Conservation (phyloP, 2,329 filamentous ascomycete species). For the Ceratocystis eucalypticola region DNA sequence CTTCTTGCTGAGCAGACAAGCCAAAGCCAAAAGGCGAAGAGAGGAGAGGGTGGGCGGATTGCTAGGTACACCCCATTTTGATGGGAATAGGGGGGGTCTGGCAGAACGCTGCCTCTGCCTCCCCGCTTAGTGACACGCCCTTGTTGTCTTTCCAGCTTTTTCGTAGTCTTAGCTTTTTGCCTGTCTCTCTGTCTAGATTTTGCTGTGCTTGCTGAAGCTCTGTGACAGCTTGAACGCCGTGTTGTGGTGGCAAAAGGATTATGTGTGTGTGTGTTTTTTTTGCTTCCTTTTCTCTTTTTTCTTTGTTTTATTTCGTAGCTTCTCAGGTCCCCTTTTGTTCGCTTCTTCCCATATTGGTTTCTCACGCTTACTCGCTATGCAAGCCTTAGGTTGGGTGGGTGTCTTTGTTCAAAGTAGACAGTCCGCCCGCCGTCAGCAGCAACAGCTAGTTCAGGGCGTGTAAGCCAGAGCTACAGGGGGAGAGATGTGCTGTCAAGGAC, state of each 20-base stretch:
- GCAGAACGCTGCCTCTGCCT: no score
- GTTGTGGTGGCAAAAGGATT: neutral
- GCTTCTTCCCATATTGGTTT: neutral
- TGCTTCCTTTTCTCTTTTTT: neutral
- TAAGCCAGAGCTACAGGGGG: neutral
- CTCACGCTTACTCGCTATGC: neutral
- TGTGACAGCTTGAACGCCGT: neutral
- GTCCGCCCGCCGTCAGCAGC: neutral
- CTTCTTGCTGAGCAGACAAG: neutral
- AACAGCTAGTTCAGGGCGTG: neutral
- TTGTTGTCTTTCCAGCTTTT: neutral
- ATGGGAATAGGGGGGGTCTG: no score
- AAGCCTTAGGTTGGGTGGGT: neutral
- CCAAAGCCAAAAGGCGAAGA: neutral
- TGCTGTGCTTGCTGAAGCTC: neutral
- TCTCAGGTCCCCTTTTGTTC: neutral
- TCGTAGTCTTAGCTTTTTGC: neutral
- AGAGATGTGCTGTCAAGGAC: constrained; percentile 2
- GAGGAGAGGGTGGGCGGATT: neutral
- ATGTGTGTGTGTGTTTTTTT: neutral
- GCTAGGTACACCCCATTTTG: neutral
- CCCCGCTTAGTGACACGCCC: neutral
- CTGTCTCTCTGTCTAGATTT: neutral
- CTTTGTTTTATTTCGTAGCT: neutral
- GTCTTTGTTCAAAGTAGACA: neutral